These are phyloP conservation scores for Pseudoturritis turrita DNA, from an alignment of 345 rosid species.

Conservation along the genomic window DNA sequence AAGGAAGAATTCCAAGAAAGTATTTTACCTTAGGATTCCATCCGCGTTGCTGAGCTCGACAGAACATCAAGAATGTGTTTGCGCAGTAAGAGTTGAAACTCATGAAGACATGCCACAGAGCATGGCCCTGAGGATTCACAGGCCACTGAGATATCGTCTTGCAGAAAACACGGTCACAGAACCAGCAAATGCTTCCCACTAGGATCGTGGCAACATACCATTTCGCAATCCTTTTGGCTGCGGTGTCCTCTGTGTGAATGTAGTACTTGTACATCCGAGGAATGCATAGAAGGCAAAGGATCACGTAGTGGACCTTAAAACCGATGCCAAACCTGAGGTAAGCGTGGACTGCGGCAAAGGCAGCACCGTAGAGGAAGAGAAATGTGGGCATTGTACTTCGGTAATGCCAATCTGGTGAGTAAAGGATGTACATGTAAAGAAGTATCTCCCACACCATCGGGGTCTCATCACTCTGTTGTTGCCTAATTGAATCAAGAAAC, in stretches of 20 bases:
- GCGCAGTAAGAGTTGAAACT: conserved; percentile 86
- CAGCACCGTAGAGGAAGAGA: conserved; percentile 82
- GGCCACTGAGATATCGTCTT: conserved; percentile 51
- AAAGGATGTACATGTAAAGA: conserved; percentile 84
- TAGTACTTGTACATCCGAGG: conserved; percentile 97
- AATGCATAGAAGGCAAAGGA: conserved; percentile 77
- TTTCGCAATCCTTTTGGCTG: conserved; percentile 74
- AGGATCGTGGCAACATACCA: conserved; percentile 56
- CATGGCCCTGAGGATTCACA: conserved; percentile 89
- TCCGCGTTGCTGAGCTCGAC: conserved; percentile 78
- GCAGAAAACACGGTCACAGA: conserved; percentile 64
- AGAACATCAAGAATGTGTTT: conserved; percentile 94
- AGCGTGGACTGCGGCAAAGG: conserved; percentile 71
- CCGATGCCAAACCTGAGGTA: conserved; percentile 60
- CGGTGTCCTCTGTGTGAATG: conserved; percentile 61
- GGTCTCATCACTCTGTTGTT: conserved; percentile 96
- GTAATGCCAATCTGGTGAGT: conserved; percentile 99
- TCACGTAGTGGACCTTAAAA: conserved; percentile 80
- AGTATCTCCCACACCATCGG: conserved; percentile 99
- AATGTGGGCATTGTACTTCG: conserved; percentile 93
- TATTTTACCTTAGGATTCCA: conserved; percentile 71
- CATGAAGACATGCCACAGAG: conserved; percentile 87
- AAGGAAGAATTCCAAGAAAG: conserved; percentile 59
- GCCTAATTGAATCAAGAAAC: conserved; percentile 41
- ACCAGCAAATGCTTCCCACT: conserved; percentile 67